phyloP scores from a whole-genome alignment of 225 moss, liverwort and hornwort species.

The Marchantia paleacea region DNA sequence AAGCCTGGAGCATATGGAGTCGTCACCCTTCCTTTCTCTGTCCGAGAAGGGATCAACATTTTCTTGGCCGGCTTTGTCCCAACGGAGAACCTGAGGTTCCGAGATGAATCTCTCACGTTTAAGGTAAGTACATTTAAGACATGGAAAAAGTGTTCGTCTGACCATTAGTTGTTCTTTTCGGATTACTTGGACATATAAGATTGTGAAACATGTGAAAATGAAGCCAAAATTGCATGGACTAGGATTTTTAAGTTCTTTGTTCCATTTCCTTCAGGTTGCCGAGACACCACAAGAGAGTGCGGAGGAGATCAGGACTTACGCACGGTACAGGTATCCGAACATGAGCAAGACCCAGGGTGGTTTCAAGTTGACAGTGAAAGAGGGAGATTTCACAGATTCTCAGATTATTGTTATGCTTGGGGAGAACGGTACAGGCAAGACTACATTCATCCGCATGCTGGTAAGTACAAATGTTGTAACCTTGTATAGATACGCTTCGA shows the following conservation, averaged over 20 bases:
- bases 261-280: constrained; percentile 55
- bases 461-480: constrained; percentile 37
- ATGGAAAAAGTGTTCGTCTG: too few relatives aligned
- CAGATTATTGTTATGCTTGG: constrained; percentile 99
- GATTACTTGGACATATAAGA: too few relatives aligned
- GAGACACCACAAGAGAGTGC: constrained; percentile 97
- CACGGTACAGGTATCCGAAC: constrained; percentile 80
- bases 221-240: too few relatives aligned
- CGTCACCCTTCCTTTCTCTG: constrained; percentile 91
- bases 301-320: constrained; percentile 88
- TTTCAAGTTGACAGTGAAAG: constrained; percentile 81
- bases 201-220: too few relatives aligned
- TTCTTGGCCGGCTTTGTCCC: constrained; percentile 97
- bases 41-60: constrained; percentile 93
- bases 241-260: neutral
- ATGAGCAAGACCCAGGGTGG: constrained; percentile 97
- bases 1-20: constrained; percentile 99
- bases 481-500: too few relatives aligned
- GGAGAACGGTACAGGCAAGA: constrained; percentile 96
- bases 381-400: constrained; percentile 97
- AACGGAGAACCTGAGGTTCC: constrained; percentile 90
- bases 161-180: too few relatives aligned
- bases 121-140: constrained; percentile 47
- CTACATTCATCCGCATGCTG: constrained; percentile 97
- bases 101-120: constrained; percentile 94